These are phyloP conservation scores for Tylopilus subfusipes DNA, from an alignment of 768 basidiomycete genomes.

Conservation along the genomic window DNA sequence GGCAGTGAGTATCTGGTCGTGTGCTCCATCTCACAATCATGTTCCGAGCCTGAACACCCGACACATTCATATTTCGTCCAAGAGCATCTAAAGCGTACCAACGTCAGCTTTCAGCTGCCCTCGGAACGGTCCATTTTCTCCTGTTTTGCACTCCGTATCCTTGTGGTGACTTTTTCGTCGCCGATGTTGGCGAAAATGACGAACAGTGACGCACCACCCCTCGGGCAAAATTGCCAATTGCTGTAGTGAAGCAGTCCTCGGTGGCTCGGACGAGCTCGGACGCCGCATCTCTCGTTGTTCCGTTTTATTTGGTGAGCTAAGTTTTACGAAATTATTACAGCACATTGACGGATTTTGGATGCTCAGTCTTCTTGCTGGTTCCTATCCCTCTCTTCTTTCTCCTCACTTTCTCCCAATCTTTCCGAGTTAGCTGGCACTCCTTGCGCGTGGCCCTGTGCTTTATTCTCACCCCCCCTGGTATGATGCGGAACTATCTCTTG, in stretches of 20 bases:
- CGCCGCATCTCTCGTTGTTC: constrained; percentile 17
- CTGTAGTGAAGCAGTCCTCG: constrained; percentile 10
- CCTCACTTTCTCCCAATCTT: constrained; percentile 3
- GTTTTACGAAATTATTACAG: constrained; percentile 34
- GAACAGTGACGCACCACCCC: constrained; percentile 2
- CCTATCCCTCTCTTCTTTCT: constrained; percentile 1
- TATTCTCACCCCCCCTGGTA: constrained; percentile 1
- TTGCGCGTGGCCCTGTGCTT: background rate
- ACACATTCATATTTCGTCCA: background rate
- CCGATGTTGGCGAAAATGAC: constrained; percentile 10
- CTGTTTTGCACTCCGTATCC: background rate
- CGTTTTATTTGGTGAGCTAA: constrained; percentile 19
- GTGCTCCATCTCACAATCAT: background rate
- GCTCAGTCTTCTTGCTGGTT: constrained; percentile 11
- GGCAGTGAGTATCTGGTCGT: constrained; percentile 10
- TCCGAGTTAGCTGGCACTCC: background rate
- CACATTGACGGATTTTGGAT: constrained; percentile 20
- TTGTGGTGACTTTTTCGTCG: background rate
- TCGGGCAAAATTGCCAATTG: constrained; percentile 21
- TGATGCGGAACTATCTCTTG: background rate
- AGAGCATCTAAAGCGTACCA: background rate
- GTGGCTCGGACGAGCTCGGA: background rate
- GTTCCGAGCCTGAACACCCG: background rate
- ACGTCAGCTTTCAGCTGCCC: background rate
- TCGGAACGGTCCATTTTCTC: background rate